These are phyloP conservation scores for Cyphellophora attinorum DNA, from an alignment of 2,329 filamentous ascomycete species.

Conservation along the genomic window DNA sequence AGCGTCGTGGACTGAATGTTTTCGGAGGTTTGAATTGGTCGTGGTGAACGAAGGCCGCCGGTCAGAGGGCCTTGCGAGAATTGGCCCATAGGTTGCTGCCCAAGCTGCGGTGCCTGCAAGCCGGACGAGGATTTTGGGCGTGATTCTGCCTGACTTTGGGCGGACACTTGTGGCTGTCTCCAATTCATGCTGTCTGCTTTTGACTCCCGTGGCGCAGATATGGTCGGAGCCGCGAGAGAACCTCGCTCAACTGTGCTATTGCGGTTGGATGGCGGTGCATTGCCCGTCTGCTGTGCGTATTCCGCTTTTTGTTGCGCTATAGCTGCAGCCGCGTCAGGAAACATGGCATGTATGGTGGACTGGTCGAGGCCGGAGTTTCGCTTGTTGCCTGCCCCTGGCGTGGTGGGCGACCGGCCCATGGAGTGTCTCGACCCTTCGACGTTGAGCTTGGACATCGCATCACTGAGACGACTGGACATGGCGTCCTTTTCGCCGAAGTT, in stretches of 20 bases:
- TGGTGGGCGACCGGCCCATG: constrained; percentile 67
- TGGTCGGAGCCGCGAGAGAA: constrained; percentile 65
- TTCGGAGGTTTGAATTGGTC: constrained; percentile 52
- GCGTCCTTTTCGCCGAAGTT: constrained; percentile 94
- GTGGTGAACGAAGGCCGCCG: constrained; percentile 70
- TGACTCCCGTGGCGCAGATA: constrained; percentile 57
- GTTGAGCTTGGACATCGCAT: constrained; percentile 92
- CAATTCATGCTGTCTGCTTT: constrained; percentile 56
- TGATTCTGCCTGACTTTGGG: constrained; percentile 39
- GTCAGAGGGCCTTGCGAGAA: constrained; percentile 76
- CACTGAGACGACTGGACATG: constrained; percentile 90
- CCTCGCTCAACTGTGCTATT: constrained; percentile 73
- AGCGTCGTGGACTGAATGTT: constrained; percentile 80
- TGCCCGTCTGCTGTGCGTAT: constrained; percentile 89
- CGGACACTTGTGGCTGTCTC: constrained; percentile 46
- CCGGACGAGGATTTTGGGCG: constrained; percentile 71
- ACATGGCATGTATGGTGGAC: constrained; percentile 96
- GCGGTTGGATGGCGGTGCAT: constrained; percentile 79
- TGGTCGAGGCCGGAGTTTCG: constrained; percentile 90
- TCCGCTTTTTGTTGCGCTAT: constrained; percentile 98
- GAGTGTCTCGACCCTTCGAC: constrained; percentile 83
- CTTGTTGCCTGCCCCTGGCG: constrained; percentile 63
- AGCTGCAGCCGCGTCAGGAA: constrained; percentile 91
- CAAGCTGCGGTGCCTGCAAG: constrained; percentile 51
- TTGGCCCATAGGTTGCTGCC: constrained; percentile 66